These are phyloP conservation scores for Penicillium argentinense DNA, from an alignment of 495 filamentous ascomycete genomes.

Conservation along the genomic window DNA sequence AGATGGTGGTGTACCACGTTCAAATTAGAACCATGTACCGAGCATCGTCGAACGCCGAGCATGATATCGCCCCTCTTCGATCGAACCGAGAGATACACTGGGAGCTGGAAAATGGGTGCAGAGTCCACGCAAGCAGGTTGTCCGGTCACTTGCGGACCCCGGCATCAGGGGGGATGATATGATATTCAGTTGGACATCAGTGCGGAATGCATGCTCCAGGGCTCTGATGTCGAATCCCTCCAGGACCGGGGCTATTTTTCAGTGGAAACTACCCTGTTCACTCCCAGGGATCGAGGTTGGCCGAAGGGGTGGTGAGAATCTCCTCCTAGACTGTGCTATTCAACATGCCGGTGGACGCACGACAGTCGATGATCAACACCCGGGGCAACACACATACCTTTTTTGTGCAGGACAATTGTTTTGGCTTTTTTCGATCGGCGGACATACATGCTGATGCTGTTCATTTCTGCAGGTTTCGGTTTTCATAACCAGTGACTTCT, in stretches of 20 bases:
- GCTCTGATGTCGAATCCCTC: background rate
- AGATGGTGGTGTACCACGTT: background rate
- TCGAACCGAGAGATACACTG: background rate
- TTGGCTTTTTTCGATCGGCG: constrained; percentile 1
- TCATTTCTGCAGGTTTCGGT: constrained; percentile 4
- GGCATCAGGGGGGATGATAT: background rate
- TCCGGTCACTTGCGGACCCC: too few species aligned
- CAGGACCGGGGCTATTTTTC: constrained; percentile 12
- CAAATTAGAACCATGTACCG: background rate
- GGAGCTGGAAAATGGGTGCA: background rate
- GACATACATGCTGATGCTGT: constrained; percentile 1
- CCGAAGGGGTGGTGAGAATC: constrained; percentile 21
- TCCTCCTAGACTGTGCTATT: constrained; percentile 10
- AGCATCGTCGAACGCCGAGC: background rate
- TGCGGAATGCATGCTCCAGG: constrained; percentile 17
- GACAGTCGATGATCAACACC: constrained; percentile 11
- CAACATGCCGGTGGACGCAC: constrained; percentile 16
- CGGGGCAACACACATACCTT: constrained; percentile 31
- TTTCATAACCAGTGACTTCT: constrained; percentile 1
- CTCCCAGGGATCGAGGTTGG: constrained; percentile 1
- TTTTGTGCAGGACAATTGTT: constrained; percentile 3
- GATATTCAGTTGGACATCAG: constrained; percentile 10
- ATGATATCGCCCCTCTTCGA: background rate
- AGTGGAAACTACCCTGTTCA: constrained; percentile 10
- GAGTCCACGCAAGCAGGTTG: background rate